Evolutionary conservation across 441 rosid species (phyloP), one percentile per base, ranked within the genome.

Genomic region (Gossypium aridum): DNA sequence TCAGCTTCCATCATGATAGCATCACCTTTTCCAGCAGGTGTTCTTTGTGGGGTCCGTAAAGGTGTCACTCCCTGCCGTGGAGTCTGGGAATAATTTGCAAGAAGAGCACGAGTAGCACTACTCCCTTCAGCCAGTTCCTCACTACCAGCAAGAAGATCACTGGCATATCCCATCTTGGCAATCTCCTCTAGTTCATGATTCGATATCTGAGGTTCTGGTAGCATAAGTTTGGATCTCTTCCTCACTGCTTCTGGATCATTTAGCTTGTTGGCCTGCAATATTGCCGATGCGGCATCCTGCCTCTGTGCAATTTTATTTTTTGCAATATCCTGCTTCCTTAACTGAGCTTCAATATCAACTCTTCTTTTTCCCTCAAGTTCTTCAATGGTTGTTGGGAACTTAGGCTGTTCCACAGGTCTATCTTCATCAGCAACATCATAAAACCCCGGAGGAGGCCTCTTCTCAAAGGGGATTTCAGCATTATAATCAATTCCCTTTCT

Each of bases 1-100:
- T 96, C 97, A 62, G 99, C 99, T 86, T 96, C 99, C 99, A 92
- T 94, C 98, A 93, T 91, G 64, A 96, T 86, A 70, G 99, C 93
- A 84, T 96, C 99, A 64, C 98, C 98, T 82, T 92, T 93, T 75
- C 97, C 97, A 72, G 97, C 82, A 78, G 99, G 98, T 68, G 99
- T 96, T 78, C 99, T 92, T 77, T 92, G 99, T 1, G 99, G 98
- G 53, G 98, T 93, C 20, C 93, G 87, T 60, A 89, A 47, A 55
- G 99, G 98, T 13, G 98, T 90, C 92, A 92, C 90, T 71, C 93
- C 97, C 73, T 80, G 96, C 75, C 82, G 88, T 16, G 97, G 98
- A 49, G 99, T 92, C 70, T 91, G 97, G n/a, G 91, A 84, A 86
- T 93, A 92, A 84, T 93, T 92, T 54, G 97, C 93, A 47, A 96